phyloP scores from a whole-genome alignment of 2,329 filamentous ascomycete species.

The Aspergillus sp. region DNA sequence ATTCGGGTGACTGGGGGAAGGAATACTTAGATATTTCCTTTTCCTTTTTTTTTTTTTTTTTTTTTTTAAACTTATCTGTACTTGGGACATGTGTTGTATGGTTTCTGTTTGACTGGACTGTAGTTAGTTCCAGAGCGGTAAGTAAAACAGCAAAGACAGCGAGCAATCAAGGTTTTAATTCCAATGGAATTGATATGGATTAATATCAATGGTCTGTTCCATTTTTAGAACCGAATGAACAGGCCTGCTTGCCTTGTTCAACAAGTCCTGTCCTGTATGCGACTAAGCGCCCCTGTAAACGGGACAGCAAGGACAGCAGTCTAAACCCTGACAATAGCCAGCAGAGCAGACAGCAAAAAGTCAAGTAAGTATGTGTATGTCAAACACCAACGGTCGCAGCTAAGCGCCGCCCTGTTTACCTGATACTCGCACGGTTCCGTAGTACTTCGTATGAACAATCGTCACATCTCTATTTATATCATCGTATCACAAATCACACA shows the following conservation, averaged over 20 bases:
- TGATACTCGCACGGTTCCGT: not conserved
- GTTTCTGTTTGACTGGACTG: not conserved
- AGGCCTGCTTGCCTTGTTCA: too few relatives aligned
- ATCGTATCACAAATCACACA: not conserved
- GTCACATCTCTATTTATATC: not conserved
- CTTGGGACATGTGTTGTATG: not conserved
- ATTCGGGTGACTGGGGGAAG: constrained; percentile 80
- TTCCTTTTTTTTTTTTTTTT: too few relatives aligned
- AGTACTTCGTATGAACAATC: not conserved
- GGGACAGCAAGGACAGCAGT: not conserved
- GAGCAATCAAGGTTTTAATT: not conserved
- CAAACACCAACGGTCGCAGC: not conserved
- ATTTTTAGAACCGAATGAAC: not conserved
- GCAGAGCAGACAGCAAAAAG: too few relatives aligned
- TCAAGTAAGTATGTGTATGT: not conserved
- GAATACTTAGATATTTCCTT: too few relatives aligned
- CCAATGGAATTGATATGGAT: not conserved
- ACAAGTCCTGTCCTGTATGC: not conserved
- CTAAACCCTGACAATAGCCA: too few relatives aligned
- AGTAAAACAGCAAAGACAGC: not conserved
- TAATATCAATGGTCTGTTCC: not conserved
- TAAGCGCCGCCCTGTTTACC: not conserved
- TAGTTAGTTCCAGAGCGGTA: not conserved
- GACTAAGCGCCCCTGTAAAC: not conserved
- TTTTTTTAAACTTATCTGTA: not conserved